Percentiles rank a stretch among this genome's conserved stretches.
Evolutionary conservation across 192 early-diverging fungal species (phyloP).

Genomic region (Gorgonomyces haynaldii): DNA sequence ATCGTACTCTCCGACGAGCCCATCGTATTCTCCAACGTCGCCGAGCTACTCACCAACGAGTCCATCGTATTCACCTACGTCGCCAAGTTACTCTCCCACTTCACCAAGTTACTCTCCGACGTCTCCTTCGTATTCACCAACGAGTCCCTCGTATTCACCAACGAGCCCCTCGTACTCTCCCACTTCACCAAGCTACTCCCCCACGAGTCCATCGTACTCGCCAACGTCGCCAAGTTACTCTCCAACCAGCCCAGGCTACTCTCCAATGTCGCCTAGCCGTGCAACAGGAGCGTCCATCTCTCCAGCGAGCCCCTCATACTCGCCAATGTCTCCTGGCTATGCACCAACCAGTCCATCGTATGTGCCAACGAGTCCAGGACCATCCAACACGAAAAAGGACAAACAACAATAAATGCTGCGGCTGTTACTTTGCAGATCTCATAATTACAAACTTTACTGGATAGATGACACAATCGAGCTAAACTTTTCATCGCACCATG

Average conservation of each 20-base stretch:
- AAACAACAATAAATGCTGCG: too few relatives aligned
- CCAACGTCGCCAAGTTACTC: constrained; percentile 59
- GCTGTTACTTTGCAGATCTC: too few relatives aligned
- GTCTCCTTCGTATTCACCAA: constrained; percentile 65
- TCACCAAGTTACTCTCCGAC: constrained; percentile 63
- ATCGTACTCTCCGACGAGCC: constrained; percentile 50
- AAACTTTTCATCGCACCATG: constrained; percentile 31
- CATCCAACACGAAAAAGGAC: too few relatives aligned
- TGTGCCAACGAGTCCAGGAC: constrained; percentile 48
- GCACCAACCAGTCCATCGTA: constrained; percentile 30
- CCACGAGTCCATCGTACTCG: constrained; percentile 26
- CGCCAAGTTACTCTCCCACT: constrained; percentile 62
- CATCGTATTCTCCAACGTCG: constrained; percentile 49
- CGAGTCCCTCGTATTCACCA: constrained; percentile 62
- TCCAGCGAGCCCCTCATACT: constrained; percentile 30
- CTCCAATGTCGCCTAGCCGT: constrained; percentile 41
- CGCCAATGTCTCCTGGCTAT: constrained; percentile 57
- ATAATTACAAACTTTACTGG: too few relatives aligned
- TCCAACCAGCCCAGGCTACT: constrained; percentile 58
- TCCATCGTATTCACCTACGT: constrained; percentile 62
- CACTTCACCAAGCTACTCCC: constrained; percentile 53
- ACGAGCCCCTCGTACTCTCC: constrained; percentile 36
- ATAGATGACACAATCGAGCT: too few relatives aligned
- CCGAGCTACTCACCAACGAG: constrained; percentile 68
- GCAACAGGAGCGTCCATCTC: constrained; percentile 64